A percentile compares a stretch with the other conserved stretches of the same genome.
Conservation (phyloP, 1,284 basidiomycete genomes). For the Trichosporon coremiiforme region DNA sequence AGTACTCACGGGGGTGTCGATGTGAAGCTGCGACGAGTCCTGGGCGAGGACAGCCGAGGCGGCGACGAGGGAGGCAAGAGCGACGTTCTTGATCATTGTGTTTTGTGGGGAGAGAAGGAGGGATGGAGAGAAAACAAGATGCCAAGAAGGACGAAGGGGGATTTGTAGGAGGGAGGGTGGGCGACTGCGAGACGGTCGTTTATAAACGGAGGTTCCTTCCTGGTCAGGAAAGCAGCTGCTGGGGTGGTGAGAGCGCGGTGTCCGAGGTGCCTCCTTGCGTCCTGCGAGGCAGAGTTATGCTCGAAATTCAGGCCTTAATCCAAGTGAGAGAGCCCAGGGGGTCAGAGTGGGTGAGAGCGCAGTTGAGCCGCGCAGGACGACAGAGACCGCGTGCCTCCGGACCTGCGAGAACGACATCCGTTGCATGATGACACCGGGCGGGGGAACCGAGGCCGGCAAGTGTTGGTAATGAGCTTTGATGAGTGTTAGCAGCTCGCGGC, state of each 20-base stretch:
- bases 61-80: constrained; percentile 26
- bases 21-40: constrained; percentile 16
- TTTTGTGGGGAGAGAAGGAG: constrained; percentile 16
- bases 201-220: constrained; percentile 14
- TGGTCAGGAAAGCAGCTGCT: neutral
- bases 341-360: neutral
- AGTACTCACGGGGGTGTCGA: constrained; percentile 28
- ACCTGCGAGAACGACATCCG: constrained; percentile 1
- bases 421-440: neutral
- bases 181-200: constrained; percentile 14
- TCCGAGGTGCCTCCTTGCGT: neutral
- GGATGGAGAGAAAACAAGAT: constrained; percentile 20
- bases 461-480: neutral
- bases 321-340: neutral
- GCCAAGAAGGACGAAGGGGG: neutral
- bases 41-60: constrained; percentile 31
- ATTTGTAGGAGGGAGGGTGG: constrained; percentile 13
- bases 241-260: neutral
- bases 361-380: neutral
- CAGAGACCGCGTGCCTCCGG: neutral
- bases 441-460: neutral
- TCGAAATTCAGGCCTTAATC: constrained; percentile 13
- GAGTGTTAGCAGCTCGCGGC: neutral
- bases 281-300: constrained; percentile 1
- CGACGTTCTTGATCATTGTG: constrained; percentile 22